A percentile compares a stretch with the other conserved stretches of the same genome.
These are phyloP conservation scores for Backusella psychrophila DNA, from an alignment of 192 early-diverging fungal species.

Conservation along the genomic window DNA sequence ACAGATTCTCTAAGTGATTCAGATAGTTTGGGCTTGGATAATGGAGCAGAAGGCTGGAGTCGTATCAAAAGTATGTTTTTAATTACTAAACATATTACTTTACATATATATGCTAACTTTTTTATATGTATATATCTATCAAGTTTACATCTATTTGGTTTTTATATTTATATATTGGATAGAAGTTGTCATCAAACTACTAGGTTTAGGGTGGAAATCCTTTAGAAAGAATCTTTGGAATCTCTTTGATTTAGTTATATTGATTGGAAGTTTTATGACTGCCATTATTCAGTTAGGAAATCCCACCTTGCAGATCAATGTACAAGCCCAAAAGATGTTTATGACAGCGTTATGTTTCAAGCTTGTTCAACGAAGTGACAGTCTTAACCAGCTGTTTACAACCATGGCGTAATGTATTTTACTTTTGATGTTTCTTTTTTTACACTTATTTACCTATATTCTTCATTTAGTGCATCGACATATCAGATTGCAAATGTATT, in stretches of 20 bases:
- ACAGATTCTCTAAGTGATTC: conserved; percentile 21
- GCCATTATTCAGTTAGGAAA: conserved; percentile 24
- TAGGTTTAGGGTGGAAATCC: conserved; percentile 49
- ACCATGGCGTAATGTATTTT: conserved; percentile 52
- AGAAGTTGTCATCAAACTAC: conserved; percentile 44
- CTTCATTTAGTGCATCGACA: conserved; percentile 17
- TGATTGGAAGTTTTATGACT: conserved; percentile 47
- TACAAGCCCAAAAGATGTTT: conserved; percentile 56
- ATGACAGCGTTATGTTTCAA: conserved; percentile 54
- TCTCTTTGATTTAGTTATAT: conserved; percentile 64
- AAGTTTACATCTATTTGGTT: conserved; percentile 41
- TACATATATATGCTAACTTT: neutral
- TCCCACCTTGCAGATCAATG: conserved; percentile 29
- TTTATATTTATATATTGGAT: conserved; percentile 47
- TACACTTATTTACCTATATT: neutral
- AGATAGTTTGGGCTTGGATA: neutral
- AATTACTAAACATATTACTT: conserved; percentile 20
- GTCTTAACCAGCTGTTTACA: conserved; percentile 58
- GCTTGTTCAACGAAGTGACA: conserved; percentile 54
- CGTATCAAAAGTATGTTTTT: conserved; percentile 27
- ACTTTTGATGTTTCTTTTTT: neutral
- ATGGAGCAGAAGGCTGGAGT: conserved; percentile 9
- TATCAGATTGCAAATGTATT: conserved; percentile 53
- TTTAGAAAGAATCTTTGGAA: conserved; percentile 54
- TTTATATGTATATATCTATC: too few species aligned